These are phyloP conservation scores for Hymenoscyphus fraxineus DNA, from an alignment of 2,329 filamentous ascomycete genomes.

Conservation along the genomic window DNA sequence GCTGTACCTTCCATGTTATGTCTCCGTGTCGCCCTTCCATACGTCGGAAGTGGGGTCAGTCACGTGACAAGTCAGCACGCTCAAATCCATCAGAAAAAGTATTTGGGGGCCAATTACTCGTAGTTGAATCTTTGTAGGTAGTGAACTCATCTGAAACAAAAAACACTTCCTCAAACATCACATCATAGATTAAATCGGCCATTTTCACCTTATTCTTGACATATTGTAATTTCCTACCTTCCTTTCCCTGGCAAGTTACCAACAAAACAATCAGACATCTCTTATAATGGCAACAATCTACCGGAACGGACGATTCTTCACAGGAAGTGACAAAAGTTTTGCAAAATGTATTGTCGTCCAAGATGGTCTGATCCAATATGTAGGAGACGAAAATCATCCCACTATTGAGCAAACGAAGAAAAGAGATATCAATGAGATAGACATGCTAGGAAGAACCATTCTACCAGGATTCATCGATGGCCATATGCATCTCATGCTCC, in stretches of 20 bases:
- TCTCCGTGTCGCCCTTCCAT: not conserved
- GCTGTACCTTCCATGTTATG: not conserved
- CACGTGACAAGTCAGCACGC: too few relatives aligned
- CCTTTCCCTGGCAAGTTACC: not conserved
- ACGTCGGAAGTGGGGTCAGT: not conserved
- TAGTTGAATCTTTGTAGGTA: not conserved
- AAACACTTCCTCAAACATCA: too few relatives aligned
- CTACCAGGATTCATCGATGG: constrained; percentile 56
- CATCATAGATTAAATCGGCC: too few relatives aligned
- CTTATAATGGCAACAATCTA: not conserved
- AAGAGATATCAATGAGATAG: constrained; percentile 24
- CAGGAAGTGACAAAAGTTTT: constrained; percentile 3
- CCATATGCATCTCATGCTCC: constrained; percentile 54
- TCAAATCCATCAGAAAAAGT: not conserved
- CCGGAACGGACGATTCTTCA: not conserved
- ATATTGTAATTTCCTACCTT: not conserved
- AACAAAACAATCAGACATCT: not conserved
- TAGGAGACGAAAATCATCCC: constrained; percentile 28
- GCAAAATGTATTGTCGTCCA: constrained; percentile 44
- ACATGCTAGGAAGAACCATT: constrained; percentile 42
- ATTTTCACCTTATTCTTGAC: not conserved
- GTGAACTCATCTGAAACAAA: not conserved
- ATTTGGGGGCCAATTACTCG: not conserved
- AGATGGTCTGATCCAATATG: constrained; percentile 46
- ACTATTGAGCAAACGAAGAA: constrained; percentile 22